Percentiles rank a stretch among this genome's conserved stretches.
Evolutionary conservation across 306 rosid species (phyloP).

Genomic region (Gillenia trifoliata): DNA sequence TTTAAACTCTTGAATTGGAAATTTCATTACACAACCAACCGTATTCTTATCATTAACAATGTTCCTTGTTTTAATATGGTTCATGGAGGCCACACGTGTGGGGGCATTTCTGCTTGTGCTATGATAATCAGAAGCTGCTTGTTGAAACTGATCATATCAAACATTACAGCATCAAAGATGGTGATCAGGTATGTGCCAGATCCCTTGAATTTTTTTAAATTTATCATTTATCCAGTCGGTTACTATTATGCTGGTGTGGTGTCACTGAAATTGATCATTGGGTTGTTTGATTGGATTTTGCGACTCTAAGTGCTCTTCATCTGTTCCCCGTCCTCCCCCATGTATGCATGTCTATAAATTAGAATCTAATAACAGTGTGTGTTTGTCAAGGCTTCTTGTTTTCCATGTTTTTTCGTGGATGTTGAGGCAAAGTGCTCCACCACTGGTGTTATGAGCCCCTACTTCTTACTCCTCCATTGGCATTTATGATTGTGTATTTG

Average conservation of each 20-base stretch:
- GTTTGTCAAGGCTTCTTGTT: background rate
- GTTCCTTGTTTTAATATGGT: conserved; percentile 8
- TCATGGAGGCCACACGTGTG: conserved; percentile 71
- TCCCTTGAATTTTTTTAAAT: conserved; percentile 1
- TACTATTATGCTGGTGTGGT: background rate
- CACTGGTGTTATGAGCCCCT: too few species aligned
- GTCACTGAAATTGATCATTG: background rate
- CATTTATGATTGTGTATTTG: conserved; percentile 5
- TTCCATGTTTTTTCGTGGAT: background rate
- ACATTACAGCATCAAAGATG: conserved; percentile 66
- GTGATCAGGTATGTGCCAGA: conserved; percentile 64
- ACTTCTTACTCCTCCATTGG: too few species aligned
- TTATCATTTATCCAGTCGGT: background rate
- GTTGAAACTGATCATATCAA: conserved; percentile 42
- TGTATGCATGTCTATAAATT: background rate
- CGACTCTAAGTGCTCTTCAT: background rate
- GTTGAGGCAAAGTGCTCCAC: too few species aligned
- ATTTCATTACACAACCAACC: background rate
- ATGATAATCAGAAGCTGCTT: conserved; percentile 56
- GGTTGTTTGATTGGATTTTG: background rate
- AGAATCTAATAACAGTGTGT: background rate
- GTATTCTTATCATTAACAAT: background rate
- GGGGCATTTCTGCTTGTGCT: conserved; percentile 87
- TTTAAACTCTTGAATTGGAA: background rate
- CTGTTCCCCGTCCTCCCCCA: background rate